These are phyloP conservation scores for Solioccasus polychromus DNA, from an alignment of 768 basidiomycete species.

Conservation along the genomic window DNA sequence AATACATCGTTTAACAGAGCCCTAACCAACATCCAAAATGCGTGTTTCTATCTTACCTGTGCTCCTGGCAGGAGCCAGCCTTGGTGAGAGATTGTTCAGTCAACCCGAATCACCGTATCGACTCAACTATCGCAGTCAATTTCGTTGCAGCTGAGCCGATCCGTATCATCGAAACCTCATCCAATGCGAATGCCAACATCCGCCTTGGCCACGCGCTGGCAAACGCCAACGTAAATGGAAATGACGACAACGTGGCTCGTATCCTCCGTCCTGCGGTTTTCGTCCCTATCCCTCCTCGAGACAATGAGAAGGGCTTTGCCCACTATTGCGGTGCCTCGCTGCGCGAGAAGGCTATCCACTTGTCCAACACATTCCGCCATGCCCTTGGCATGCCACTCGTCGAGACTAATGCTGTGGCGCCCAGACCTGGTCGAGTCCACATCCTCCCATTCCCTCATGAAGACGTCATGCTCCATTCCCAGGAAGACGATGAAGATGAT, in stretches of 20 bases:
- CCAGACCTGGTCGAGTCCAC: conserved; percentile 23
- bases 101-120: neutral
- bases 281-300: conserved; percentile 8
- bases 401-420: conserved; percentile 21
- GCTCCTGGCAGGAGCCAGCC: conserved; percentile 35
- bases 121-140: conserved; percentile 11
- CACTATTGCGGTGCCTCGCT: conserved; percentile 36
- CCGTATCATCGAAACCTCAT: conserved; percentile 39
- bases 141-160: conserved; percentile 51
- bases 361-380: conserved; percentile 55
- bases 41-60: conserved; percentile 36
- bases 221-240: conserved; percentile 29
- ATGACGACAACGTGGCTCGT: conserved; percentile 24
- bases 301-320: conserved; percentile 12
- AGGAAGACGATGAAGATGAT: conserved; percentile 5
- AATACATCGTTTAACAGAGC: too few species aligned
- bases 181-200: conserved; percentile 32
- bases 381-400: conserved; percentile 54
- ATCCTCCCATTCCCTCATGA: conserved; percentile 22
- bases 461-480: neutral
- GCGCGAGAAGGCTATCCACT: conserved; percentile 46
- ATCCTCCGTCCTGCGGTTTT: conserved; percentile 14
- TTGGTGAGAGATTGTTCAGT: conserved; percentile 23
- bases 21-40: too few species aligned
- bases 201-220: conserved; percentile 39